phyloP scores from a whole-genome alignment of 1,284 basidiomycete species.

The Leucoagaricus sp. region DNA sequence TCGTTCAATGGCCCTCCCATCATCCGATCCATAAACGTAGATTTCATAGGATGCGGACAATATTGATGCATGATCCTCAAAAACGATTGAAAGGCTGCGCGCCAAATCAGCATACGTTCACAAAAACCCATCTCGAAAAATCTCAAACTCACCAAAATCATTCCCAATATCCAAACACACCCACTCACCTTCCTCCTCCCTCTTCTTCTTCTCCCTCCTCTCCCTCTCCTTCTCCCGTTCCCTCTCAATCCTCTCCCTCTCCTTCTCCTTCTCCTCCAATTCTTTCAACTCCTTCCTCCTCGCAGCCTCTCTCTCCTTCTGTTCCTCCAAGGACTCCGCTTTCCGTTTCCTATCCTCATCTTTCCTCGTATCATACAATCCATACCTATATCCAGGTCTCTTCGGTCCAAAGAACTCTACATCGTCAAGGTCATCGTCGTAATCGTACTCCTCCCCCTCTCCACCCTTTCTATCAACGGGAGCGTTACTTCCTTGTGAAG shows the following conservation, averaged over 20 bases:
- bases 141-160: constrained; percentile 16
- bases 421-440: constrained; percentile 14
- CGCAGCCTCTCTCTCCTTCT: constrained; percentile 1
- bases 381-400: constrained; percentile 16
- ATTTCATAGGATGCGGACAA: constrained; percentile 12
- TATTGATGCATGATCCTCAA: constrained; percentile 18
- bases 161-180: constrained; percentile 20
- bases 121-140: neutral
- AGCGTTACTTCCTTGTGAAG: neutral
- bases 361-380: neutral
- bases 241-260: constrained; percentile 7
- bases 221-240: constrained; percentile 8
- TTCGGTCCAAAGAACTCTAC: neutral
- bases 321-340: constrained; percentile 3
- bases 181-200: constrained; percentile 16
- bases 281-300: neutral
- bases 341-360: constrained; percentile 2
- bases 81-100: constrained; percentile 17
- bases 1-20: constrained; percentile 4
- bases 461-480: neutral
- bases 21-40: constrained; percentile 13
- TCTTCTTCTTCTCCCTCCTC: constrained; percentile 8
- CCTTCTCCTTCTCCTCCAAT: constrained; percentile 11
- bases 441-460: constrained; percentile 1
- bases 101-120: neutral